Conservation (phyloP, 208 protist genomes). For the Leptomonas pyrrhocoris region DNA sequence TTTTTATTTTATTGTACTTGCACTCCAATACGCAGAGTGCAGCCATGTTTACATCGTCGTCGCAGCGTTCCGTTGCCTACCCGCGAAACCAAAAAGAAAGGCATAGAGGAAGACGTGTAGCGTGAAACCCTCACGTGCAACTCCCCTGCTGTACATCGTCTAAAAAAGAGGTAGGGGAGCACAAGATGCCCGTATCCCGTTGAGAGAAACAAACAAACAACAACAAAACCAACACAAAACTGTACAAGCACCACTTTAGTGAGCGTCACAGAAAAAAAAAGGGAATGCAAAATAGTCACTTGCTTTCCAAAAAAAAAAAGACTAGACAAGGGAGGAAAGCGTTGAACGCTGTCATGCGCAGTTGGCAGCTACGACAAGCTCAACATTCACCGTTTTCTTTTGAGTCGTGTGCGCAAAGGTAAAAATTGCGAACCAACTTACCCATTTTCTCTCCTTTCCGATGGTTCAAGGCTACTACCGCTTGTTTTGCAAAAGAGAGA, state of each 20-base stretch:
- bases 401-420: neutral
- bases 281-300: too few relatives aligned
- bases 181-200: neutral
- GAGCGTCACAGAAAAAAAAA: too few relatives aligned
- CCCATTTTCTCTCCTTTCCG: constrained; percentile 11
- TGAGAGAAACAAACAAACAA: too few relatives aligned
- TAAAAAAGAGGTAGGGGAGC: constrained; percentile 8
- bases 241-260: neutral
- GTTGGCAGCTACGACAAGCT: too few relatives aligned
- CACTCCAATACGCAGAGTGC: neutral
- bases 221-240: neutral
- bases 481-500: constrained; percentile 88
- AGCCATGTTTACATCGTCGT: constrained; percentile 13
- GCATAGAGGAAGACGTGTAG: neutral
- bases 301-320: too few relatives aligned
- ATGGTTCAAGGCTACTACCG: neutral
- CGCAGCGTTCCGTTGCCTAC: neutral
- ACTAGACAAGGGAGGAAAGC: too few relatives aligned
- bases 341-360: too few relatives aligned
- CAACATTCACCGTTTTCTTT: too few relatives aligned
- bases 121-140: neutral
- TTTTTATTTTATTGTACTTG: too few relatives aligned
- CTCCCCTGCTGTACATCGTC: constrained; percentile 11
- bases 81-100: neutral
- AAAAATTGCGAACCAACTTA: neutral